Conservation (phyloP, 2,329 filamentous ascomycete genomes). For the Chrysoporthe austroafricana region DNA sequence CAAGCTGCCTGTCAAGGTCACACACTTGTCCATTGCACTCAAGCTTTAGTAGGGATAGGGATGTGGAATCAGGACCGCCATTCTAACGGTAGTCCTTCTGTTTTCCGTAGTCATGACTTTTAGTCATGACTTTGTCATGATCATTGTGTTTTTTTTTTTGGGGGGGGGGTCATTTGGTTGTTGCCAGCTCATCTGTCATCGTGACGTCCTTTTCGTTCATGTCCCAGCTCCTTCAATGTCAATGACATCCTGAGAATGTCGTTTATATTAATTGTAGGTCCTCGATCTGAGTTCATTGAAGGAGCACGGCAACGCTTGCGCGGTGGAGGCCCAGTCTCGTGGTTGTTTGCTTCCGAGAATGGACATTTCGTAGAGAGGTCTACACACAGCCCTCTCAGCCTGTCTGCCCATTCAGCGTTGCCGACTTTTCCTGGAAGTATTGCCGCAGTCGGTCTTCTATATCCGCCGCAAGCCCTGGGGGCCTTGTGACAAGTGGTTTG, state of each 20-base stretch:
- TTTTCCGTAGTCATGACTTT: neutral
- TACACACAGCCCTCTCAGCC: neutral
- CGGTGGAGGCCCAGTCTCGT: neutral
- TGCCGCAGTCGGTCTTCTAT: slow-evolving; percentile 45
- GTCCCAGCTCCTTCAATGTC: neutral
- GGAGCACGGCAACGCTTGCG: neutral
- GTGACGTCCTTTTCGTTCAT: neutral
- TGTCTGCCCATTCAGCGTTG: neutral
- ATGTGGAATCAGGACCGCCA: neutral
- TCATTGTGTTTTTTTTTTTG: neutral
- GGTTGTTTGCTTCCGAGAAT: neutral
- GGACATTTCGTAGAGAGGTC: neutral
- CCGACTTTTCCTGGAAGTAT: neutral
- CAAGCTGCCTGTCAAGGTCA: neutral
- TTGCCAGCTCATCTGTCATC: neutral
- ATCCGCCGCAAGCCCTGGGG: slow-evolving; percentile 45
- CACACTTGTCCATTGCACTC: neutral
- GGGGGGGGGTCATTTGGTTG: neutral
- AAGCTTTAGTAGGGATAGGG: too few relatives aligned
- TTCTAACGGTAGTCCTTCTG: neutral
- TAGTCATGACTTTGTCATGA: neutral
- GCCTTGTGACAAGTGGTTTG: slow-evolving; percentile 34
- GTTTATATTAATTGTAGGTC: too few relatives aligned
- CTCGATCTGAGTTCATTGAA: too few relatives aligned
- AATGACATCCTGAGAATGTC: neutral